A percentile compares a stretch with the other conserved stretches of the same genome.
These are phyloP conservation scores for Nothophytophthora sp. DNA, from an alignment of 352 stramenopile genomes.

Conservation along the genomic window DNA sequence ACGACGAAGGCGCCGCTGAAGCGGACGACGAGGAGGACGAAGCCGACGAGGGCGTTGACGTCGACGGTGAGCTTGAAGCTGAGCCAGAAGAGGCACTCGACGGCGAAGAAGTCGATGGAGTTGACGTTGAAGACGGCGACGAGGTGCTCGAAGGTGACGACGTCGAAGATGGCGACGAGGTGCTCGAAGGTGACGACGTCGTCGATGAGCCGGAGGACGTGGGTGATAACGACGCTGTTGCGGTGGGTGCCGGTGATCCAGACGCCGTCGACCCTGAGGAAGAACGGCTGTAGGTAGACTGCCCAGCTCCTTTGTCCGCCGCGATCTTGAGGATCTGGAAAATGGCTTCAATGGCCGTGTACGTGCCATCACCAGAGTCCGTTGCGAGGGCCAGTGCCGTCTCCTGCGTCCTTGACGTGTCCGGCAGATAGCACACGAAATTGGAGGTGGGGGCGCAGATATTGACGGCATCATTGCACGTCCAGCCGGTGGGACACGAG, in stretches of 20 bases:
- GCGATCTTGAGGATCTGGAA: conserved; percentile 36
- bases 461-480: conserved; percentile 16
- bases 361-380: conserved; percentile 14
- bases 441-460: conserved; percentile 27
- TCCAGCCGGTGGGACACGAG: conserved; percentile 35
- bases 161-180: neutral
- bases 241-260: no score
- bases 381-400: conserved; percentile 24
- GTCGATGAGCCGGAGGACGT: no score
- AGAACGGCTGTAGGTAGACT: no score
- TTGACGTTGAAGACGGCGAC: no score
- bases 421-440: conserved; percentile 41
- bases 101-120: no score
- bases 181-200: no score
- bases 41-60: conserved; percentile 1
- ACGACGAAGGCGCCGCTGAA: no score
- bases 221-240: conserved; percentile 1
- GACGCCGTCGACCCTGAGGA: no score
- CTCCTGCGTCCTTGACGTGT: neutral
- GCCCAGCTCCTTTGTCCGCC: conserved; percentile 4
- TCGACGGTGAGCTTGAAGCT: no score
- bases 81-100: no score
- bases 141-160: no score
- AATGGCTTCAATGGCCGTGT: conserved; percentile 35
- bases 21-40: conserved; percentile 1